phyloP scores from a whole-genome alignment of 108 stramenopile genomes.

The Seminavis robusta region DNA sequence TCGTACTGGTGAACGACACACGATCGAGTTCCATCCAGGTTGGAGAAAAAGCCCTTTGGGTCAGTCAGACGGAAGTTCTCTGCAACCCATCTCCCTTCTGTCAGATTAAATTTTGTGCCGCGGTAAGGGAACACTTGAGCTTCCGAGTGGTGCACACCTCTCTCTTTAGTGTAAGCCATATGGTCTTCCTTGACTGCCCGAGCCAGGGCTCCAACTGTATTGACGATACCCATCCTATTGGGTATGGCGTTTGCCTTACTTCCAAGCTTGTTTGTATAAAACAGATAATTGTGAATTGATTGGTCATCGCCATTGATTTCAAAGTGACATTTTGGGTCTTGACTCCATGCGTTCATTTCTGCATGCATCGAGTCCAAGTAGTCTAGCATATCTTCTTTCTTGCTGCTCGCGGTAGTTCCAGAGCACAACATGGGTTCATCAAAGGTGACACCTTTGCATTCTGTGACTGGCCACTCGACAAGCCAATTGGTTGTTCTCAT shows the following conservation, averaged over 20 bases:
- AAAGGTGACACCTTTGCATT: slow-evolving; percentile 35
- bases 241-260: slow-evolving; percentile 36
- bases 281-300: slow-evolving; percentile 77
- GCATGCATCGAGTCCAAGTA: slow-evolving; percentile 61
- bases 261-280: slow-evolving; percentile 56
- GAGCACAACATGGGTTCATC: slow-evolving; percentile 58
- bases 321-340: slow-evolving; percentile 37
- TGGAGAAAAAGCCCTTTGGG: slow-evolving; percentile 30
- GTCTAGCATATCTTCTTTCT: slow-evolving; percentile 56
- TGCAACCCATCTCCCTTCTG: no score
- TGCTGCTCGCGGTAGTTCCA: slow-evolving; percentile 67
- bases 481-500: slow-evolving; percentile 58
- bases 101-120: no score
- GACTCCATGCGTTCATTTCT: slow-evolving; percentile 68
- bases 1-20: slow-evolving; percentile 55
- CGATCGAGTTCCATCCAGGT: slow-evolving; percentile 41
- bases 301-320: slow-evolving; percentile 64
- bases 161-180: no score
- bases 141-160: no score
- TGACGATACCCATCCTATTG: slow-evolving; percentile 41
- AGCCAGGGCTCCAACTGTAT: slow-evolving; percentile 19
- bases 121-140: no score
- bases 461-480: slow-evolving; percentile 28
- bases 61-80: no score
- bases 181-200: no score